These are phyloP conservation scores for Thuja plicata DNA, from an alignment of 83 land plant genomes.

Conservation along the genomic window DNA sequence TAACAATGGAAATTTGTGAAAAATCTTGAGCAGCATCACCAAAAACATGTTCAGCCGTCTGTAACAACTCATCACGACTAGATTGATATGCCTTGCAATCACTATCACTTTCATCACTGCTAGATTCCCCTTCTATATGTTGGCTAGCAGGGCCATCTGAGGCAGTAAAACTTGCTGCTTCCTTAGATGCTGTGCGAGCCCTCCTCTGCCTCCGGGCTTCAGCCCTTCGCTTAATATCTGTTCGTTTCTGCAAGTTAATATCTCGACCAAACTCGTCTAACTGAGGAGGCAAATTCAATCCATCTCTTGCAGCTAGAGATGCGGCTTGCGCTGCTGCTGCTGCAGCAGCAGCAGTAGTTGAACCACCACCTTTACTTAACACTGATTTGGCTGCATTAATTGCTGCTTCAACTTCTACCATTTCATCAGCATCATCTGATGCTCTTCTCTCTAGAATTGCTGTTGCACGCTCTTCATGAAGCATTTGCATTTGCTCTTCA, in stretches of 20 bases:
- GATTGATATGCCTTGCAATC: conserved; percentile 79
- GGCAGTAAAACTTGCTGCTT: conserved; percentile 21
- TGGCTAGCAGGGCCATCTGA: conserved; percentile 20
- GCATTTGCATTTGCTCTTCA: conserved; percentile 94
- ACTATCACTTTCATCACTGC: conserved; percentile 96
- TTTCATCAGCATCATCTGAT: conserved; percentile 80
- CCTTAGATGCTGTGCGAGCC: conserved; percentile 47
- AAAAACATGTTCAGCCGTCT: conserved; percentile 74
- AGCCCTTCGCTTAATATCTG: conserved; percentile 67
- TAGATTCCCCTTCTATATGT: conserved; percentile 78
- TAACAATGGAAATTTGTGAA: conserved; percentile 71
- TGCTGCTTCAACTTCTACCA: conserved; percentile 80
- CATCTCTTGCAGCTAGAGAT: conserved; percentile 34
- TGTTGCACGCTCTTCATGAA: conserved; percentile 86
- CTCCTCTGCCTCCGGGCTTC: conserved; percentile 69
- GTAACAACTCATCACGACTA: conserved; percentile 55
- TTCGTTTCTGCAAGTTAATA: conserved; percentile 71
- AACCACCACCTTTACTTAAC: conserved; percentile 59
- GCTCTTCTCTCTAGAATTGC: conserved; percentile 71
- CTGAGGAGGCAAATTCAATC: conserved; percentile 54
- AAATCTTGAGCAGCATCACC: conserved; percentile 90
- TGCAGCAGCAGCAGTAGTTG: conserved; percentile 50
- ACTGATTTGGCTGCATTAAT: conserved; percentile 77
- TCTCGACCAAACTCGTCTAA: conserved; percentile 97
- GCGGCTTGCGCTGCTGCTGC: conserved; percentile 70